Evolutionary conservation across 331 rosid genomes (phyloP), one percentile per base, ranked within the genome.

Genomic region (Erythrophleum ivorense): DNA sequence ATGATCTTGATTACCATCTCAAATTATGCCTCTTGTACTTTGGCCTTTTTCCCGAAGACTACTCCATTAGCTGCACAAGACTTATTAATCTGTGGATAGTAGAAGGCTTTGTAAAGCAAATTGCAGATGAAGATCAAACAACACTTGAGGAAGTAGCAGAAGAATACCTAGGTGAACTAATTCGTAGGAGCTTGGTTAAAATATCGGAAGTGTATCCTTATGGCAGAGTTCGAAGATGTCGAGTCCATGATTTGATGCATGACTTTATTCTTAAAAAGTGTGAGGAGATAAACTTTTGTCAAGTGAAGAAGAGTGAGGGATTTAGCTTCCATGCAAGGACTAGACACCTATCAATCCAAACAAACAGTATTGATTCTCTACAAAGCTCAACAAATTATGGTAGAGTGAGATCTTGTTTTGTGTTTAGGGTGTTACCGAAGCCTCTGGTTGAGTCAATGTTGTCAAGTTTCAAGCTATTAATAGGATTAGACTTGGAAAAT

Each of bases 11-110:
- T 12, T 71, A 19, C 12, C 46, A 83, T 49, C 89, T 83, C 54
- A 86, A 80, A 52, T 9, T 19, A 0, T 76, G 85, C 50, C 59
- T 49, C 68, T 70, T 70, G 31, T 85, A 83, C 83, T 83, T 86
- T 36, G 49, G 87, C 36, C 65, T 71, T 40, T 86, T 82, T 46
- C 83, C 85, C 0, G 78, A 86, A 58, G 87, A 73, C 54, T 41
- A 76, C 29, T 64, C 78, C 0, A 75, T 83, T 11, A 75, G 54
- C 7, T 77, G 79, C 24, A 1, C 9, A 58, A 76, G 77, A 66
- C 43, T 86, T 0, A 2, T 71, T 50, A 33, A 16, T 5, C 21
- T 82, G 36, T 86, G 89, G 86, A 36, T 79, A 29, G 74, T 78
- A 1, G 89, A 86, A 48, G 84, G 83, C 0, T 83, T 83, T 34